Base-by-base conservation (phyloP, 495 filamentous ascomycete species). In the Penicillium paxilli region DNA sequence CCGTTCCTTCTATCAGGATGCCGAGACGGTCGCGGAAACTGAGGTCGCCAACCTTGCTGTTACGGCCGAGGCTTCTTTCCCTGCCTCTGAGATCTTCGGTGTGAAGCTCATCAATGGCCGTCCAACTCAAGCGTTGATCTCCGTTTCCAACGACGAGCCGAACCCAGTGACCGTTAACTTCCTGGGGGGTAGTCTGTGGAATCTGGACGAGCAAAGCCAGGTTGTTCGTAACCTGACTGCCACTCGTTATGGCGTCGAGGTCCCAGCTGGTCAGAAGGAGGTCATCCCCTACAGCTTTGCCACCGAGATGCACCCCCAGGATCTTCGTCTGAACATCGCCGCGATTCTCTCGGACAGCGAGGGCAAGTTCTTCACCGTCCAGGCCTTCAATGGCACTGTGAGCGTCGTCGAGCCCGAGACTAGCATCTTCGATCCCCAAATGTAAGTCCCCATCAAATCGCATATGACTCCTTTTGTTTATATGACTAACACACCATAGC, bases 81-180 rank as follows among this genome's bases (percentile, higher is more conserved):
- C 91, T 38, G 80, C 89, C 26, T 84, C 89, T 66, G 90, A 94
- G 75, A 87, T 96, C 75, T 96, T 96, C 60, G 94, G 94, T 58
- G 83, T 98, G 58, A 96, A 96, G 81, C 84, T 97, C 49, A 83
- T 98, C 76, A 98, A 98, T 67, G 90, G 91, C 64, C 84, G 87
- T 55, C 82, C 91, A n/a, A 96, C 91, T 47, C 81, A 85, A 68
- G 87, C 92, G 5, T 76, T 95, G 26, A 76, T 98, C 64, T 82
- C 87, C 55, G 78, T 97, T 67, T 80, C 80, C 70, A 98, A 98
- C 77, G 79, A 89, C 52, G 94, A 98, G 76, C 80, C 84, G 4
- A 78, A 74, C 46, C 83, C 93, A 19, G 81, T 98, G 55, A 80
- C 80, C 44, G 82, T 98, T 26, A 77, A 84, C 63, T 84, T 95